Percentiles rank a stretch among this genome's conserved stretches.
These are phyloP conservation scores for Lotus japonicus DNA, from an alignment of 306 rosid species.

Conservation along the genomic window DNA sequence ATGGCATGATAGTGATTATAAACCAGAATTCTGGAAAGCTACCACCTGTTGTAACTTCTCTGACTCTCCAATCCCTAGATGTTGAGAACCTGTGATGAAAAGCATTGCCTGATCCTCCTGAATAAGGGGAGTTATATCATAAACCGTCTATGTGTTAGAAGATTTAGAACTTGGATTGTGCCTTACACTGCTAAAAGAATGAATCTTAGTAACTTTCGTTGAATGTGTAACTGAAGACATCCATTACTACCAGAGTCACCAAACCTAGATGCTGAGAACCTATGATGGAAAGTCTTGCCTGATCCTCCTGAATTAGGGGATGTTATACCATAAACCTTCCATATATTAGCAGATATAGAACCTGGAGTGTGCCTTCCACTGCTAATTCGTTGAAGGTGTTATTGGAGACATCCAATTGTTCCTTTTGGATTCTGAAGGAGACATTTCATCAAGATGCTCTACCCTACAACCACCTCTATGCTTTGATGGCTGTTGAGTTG, in stretches of 20 bases:
- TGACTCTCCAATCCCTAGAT: constrained; percentile 42
- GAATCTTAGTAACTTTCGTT: constrained; percentile 6
- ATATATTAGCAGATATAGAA: constrained; percentile 22
- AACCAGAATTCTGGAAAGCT: constrained; percentile 5
- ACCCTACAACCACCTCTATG: constrained; percentile 34
- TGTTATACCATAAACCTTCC: constrained; percentile 20
- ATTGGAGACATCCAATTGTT: constrained; percentile 35
- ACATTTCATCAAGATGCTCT: constrained; percentile 36
- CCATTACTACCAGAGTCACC: too few relatives aligned
- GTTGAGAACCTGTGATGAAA: constrained; percentile 42
- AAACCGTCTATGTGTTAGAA: constrained; percentile 10
- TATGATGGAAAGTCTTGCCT: constrained; percentile 19
- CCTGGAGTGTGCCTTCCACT: constrained; percentile 31
- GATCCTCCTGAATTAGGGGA: constrained; percentile 35
- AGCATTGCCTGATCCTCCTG: constrained; percentile 28
- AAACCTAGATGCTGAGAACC: constrained; percentile 51
- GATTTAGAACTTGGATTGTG: constrained; percentile 30
- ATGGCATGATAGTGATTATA: not conserved
- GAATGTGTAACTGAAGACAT: constrained; percentile 39
- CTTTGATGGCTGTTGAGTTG: constrained; percentile 28
- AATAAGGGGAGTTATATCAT: constrained; percentile 25
- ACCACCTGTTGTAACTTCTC: constrained; percentile 49
- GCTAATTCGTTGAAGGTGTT: constrained; percentile 29
- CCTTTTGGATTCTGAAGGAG: not conserved
- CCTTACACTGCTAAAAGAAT: constrained; percentile 22